Conservation (phyloP, 345 rosid species). For the Cardiospermum halicacabum region DNA sequence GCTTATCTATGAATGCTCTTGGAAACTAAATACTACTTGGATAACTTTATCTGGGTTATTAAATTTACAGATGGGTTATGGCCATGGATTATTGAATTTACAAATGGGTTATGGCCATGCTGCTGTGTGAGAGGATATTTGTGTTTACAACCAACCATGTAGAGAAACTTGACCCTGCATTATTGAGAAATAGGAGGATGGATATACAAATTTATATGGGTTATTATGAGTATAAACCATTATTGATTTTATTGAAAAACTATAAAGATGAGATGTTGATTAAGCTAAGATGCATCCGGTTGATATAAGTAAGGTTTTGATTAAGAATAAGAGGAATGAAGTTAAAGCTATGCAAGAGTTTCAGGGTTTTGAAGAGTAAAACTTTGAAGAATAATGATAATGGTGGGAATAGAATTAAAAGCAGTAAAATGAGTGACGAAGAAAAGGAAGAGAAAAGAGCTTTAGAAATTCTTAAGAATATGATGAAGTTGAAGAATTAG, state of each 20-base stretch:
- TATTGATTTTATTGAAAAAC: conserved; percentile 66
- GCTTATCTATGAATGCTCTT: conserved; percentile 16
- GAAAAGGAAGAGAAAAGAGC: conserved; percentile 84
- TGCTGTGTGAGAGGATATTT: conserved; percentile 96
- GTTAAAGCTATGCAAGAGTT: conserved; percentile 56
- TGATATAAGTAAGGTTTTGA: conserved; percentile 76
- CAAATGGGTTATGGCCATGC: conserved; percentile 96
- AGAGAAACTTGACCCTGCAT: conserved; percentile 87
- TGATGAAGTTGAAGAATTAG: conserved; percentile 31
- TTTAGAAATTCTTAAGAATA: conserved; percentile 50
- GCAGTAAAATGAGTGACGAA: conserved; percentile 25
- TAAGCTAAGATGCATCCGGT: conserved; percentile 90
- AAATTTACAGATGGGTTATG: conserved; percentile 93
- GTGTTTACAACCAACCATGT: conserved; percentile 92
- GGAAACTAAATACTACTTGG: conserved; percentile 10
- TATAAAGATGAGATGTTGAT: conserved; percentile 48
- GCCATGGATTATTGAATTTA: no score
- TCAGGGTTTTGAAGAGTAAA: conserved; percentile 36
- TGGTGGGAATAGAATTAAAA: conserved; percentile 22
- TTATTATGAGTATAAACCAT: conserved; percentile 58
- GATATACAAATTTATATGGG: conserved; percentile 94
- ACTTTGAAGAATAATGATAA: conserved; percentile 38
- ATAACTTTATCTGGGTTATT: conserved; percentile 82
- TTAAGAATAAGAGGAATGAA: conserved; percentile 60
- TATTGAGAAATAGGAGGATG: conserved; percentile 90